Percentiles rank a stretch among this genome's conserved stretches.
These are phyloP conservation scores for Fusarium veterinarium DNA, from an alignment of 2,329 filamentous ascomycete species.

Conservation along the genomic window DNA sequence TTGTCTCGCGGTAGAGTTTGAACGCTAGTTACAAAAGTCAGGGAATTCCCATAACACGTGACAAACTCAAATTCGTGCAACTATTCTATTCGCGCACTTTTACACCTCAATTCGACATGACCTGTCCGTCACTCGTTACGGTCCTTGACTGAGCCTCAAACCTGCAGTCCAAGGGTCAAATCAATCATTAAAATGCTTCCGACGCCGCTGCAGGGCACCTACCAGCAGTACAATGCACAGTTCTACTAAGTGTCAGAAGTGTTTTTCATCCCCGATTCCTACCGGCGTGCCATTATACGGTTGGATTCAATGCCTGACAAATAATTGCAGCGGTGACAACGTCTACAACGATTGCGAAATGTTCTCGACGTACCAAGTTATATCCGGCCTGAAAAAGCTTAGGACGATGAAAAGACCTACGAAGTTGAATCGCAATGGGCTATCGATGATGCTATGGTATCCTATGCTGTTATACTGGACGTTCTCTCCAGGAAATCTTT, in stretches of 20 bases:
- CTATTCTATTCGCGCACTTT: background rate
- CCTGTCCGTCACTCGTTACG: background rate
- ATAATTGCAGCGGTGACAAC: background rate
- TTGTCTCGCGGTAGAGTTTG: no score
- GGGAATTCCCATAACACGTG: background rate
- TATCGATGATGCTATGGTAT: conserved; percentile 45
- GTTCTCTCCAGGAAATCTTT: conserved; percentile 47
- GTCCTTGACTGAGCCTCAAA: background rate
- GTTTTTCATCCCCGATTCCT: conserved; percentile 42
- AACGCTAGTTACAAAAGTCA: background rate
- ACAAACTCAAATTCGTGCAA: background rate
- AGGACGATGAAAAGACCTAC: conserved; percentile 37
- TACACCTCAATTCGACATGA: background rate
- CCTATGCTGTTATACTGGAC: conserved; percentile 43
- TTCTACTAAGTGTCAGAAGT: conserved; percentile 51
- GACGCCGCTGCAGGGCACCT: conserved; percentile 38
- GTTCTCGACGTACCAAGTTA: conserved; percentile 50
- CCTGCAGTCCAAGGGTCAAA: background rate
- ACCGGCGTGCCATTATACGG: conserved; percentile 29
- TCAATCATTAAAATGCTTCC: conserved; percentile 31
- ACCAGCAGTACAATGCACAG: background rate
- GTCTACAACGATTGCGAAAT: conserved; percentile 24
- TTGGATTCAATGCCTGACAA: background rate
- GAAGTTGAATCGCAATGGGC: conserved; percentile 45
- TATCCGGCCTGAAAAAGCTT: background rate